Evolutionary conservation across 805 yeast species (phyloP).

Genomic region (Kluyveromyces starmeri): DNA sequence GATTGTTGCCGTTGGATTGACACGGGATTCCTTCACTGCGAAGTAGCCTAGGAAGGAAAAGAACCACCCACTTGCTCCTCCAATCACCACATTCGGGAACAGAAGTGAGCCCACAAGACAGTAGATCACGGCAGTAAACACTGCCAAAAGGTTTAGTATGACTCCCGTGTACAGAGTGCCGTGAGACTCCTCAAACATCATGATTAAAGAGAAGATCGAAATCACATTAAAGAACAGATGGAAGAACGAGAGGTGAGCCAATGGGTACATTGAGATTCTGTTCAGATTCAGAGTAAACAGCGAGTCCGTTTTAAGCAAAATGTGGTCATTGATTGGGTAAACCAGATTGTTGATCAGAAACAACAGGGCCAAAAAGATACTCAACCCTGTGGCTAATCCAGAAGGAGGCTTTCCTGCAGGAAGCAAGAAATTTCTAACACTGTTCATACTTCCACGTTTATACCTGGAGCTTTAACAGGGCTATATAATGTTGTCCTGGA

Average conservation of each 20-base stretch:
- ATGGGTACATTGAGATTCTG: conserved; percentile 53
- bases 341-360: conserved; percentile 29
- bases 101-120: conserved; percentile 38
- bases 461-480: too few relatives aligned
- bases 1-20: conserved; percentile 34
- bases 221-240: conserved; percentile 56
- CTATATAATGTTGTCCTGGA: too few relatives aligned
- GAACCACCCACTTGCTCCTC: conserved; percentile 69
- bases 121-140: conserved; percentile 57
- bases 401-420: conserved; percentile 34
- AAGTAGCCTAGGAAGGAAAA: conserved; percentile 58
- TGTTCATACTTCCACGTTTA: too few relatives aligned
- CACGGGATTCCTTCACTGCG: conserved; percentile 39
- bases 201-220: conserved; percentile 50
- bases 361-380: conserved; percentile 44
- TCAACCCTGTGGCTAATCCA: conserved; percentile 54
- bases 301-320: conserved; percentile 49
- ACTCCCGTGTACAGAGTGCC: conserved; percentile 86
- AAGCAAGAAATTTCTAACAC: conserved; percentile 9
- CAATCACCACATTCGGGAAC: conserved; percentile 43
- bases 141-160: conserved; percentile 63
- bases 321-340: conserved; percentile 27
- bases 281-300: conserved; percentile 36
- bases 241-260: conserved; percentile 52
- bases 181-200: conserved; percentile 57